A percentile compares a stretch with the other conserved stretches of the same genome.
phyloP scores from a whole-genome alignment of 1,139 yeast species.

The Suhomyces maxii region DNA sequence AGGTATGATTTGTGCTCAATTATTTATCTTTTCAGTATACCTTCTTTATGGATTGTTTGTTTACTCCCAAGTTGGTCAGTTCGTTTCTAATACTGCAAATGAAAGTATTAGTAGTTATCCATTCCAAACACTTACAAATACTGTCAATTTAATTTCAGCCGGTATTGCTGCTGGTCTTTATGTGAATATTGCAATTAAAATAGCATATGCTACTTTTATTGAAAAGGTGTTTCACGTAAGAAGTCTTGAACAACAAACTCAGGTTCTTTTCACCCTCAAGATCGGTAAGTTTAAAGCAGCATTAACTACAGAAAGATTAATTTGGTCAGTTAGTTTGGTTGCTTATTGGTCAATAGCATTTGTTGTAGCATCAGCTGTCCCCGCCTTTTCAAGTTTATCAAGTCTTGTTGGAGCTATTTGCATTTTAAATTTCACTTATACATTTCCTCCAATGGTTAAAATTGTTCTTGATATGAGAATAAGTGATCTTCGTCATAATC shows the following conservation, averaged over 20 bases:
- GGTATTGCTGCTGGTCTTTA: constrained; percentile 4
- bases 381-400: constrained; percentile 1
- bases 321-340: constrained; percentile 2
- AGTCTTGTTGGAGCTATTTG: constrained; percentile 3
- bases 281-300: background rate
- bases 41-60: constrained; percentile 3
- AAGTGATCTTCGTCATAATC: background rate
- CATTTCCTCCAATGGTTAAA: constrained; percentile 1
- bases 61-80: constrained; percentile 3
- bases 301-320: background rate
- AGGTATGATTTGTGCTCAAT: constrained; percentile 2
- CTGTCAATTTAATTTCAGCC: constrained; percentile 1
- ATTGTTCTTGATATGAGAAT: background rate
- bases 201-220: background rate
- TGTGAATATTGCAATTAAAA: constrained; percentile 1
- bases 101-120: constrained; percentile 1
- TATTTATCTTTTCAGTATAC: constrained; percentile 1
- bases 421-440: constrained; percentile 3
- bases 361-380: constrained; percentile 3
- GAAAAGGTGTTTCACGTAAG: constrained; percentile 1
- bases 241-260: background rate
- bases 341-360: constrained; percentile 1
- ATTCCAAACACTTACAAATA: constrained; percentile 1
- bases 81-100: constrained; percentile 1
- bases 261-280: background rate